Evolutionary conservation across 1,284 basidiomycete species (phyloP).

Genomic region (Ustilago curta): DNA sequence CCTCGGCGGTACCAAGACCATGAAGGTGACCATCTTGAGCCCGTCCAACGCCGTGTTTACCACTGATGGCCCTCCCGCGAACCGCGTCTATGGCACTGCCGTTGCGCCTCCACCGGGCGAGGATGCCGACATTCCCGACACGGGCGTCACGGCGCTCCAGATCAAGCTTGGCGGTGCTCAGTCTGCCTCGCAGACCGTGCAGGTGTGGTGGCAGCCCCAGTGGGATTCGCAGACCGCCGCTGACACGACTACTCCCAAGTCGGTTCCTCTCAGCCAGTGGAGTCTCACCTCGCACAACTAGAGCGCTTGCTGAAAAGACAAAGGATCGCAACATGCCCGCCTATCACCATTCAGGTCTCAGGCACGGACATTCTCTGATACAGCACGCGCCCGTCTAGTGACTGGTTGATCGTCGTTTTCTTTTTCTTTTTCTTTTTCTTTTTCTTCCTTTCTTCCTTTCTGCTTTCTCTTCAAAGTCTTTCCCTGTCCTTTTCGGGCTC

Average conservation of each 20-base stretch:
- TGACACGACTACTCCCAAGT: slow-evolving; percentile 58
- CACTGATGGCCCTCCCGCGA: slow-evolving; percentile 33
- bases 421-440: too few species aligned
- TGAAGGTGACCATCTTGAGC: slow-evolving; percentile 74
- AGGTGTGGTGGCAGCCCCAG: slow-evolving; percentile 69
- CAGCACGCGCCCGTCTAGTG: slow-evolving; percentile 7
- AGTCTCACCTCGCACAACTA: slow-evolving; percentile 65
- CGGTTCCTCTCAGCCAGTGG: slow-evolving; percentile 62
- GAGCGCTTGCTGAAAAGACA: slow-evolving; percentile 4
- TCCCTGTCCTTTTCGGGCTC: neutral
- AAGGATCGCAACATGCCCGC: neutral
- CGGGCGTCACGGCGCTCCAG: slow-evolving; percentile 81
- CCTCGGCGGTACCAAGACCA: slow-evolving; percentile 66
- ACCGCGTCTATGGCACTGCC: slow-evolving; percentile 75
- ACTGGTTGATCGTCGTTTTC: slow-evolving; percentile 14
- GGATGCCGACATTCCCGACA: slow-evolving; percentile 79
- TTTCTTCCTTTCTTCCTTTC: neutral
- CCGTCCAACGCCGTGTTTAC: slow-evolving; percentile 73
- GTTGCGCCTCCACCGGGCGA: slow-evolving; percentile 70
- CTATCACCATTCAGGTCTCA: neutral
- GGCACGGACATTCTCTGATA: slow-evolving; percentile 17
- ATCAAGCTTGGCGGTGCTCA: slow-evolving; percentile 74
- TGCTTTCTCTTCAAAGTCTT: neutral
- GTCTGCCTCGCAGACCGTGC: slow-evolving; percentile 71
- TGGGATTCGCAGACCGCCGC: slow-evolving; percentile 50